Conservation (phyloP, 1,284 basidiomycete species). For the Ceratorhiza oryzae-sativae region DNA sequence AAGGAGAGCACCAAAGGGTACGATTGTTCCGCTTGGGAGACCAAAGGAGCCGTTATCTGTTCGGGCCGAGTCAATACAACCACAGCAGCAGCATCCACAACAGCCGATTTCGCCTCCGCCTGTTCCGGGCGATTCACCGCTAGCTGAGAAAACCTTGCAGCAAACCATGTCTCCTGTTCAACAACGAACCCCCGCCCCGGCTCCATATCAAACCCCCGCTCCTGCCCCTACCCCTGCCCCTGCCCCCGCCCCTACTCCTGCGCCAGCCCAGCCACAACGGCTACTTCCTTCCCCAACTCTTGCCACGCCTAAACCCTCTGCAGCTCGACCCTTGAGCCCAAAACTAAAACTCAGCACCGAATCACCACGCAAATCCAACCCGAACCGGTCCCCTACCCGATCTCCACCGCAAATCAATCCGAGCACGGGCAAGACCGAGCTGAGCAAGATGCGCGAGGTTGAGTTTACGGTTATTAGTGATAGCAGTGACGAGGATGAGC, state of each 20-base stretch:
- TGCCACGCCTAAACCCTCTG: not conserved
- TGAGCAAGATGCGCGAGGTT: slow-evolving; percentile 1
- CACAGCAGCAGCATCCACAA: not conserved
- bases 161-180: not conserved
- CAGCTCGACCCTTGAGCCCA: not conserved
- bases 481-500: slow-evolving; percentile 47
- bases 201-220: not conserved
- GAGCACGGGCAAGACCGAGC: slow-evolving; percentile 5
- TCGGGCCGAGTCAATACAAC: not conserved
- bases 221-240: too few relatives aligned
- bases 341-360: not conserved
- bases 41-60: not conserved
- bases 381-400: not conserved
- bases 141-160: slow-evolving; percentile 9
- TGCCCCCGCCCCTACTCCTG: not conserved
- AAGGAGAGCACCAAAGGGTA: not conserved
- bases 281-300: not conserved
- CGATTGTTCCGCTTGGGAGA: not conserved
- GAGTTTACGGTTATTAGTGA: slow-evolving; percentile 35
- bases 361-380: not conserved
- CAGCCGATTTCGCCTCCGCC: slow-evolving; percentile 15
- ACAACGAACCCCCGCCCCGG: not conserved
- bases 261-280: not conserved
- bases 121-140: slow-evolving; percentile 12
- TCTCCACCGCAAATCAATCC: not conserved